A percentile compares a stretch with the other conserved stretches of the same genome.
These are phyloP conservation scores for Peronospora farinosa DNA, from an alignment of 352 stramenopile species.

Conservation along the genomic window DNA sequence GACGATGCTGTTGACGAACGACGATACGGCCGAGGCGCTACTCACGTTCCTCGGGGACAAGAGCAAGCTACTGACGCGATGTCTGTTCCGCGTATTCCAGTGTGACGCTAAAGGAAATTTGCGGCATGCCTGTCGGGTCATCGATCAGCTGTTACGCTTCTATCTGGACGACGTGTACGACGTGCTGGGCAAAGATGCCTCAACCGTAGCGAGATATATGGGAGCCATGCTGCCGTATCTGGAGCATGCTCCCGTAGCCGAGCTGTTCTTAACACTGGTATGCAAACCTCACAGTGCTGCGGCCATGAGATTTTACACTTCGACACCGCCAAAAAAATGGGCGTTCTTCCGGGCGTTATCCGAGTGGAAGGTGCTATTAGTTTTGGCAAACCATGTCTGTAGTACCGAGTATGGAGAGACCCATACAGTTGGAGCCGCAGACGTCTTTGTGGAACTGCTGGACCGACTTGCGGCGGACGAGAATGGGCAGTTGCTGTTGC, in stretches of 20 bases:
- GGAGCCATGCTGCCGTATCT: constrained; percentile 78
- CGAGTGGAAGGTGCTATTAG: constrained; percentile 85
- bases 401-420: constrained; percentile 49
- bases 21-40: constrained; percentile 72
- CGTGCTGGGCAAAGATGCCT: constrained; percentile 53
- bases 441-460: constrained; percentile 86
- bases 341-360: constrained; percentile 79
- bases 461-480: constrained; percentile 84
- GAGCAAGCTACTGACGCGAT: constrained; percentile 65
- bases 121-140: constrained; percentile 81
- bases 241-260: constrained; percentile 74
- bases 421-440: constrained; percentile 74
- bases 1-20: constrained; percentile 87
- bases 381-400: constrained; percentile 78
- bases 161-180: constrained; percentile 87
- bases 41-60: constrained; percentile 80
- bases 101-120: constrained; percentile 63
- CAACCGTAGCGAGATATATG: constrained; percentile 73
- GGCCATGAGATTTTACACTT: constrained; percentile 60
- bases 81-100: constrained; percentile 80
- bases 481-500: constrained; percentile 83
- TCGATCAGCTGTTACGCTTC: constrained; percentile 81
- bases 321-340: constrained; percentile 79
- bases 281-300: constrained; percentile 78
- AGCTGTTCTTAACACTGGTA: constrained; percentile 83